Evolutionary conservation across 306 rosid genomes (phyloP).

Genomic region (Vigna trinervia): DNA sequence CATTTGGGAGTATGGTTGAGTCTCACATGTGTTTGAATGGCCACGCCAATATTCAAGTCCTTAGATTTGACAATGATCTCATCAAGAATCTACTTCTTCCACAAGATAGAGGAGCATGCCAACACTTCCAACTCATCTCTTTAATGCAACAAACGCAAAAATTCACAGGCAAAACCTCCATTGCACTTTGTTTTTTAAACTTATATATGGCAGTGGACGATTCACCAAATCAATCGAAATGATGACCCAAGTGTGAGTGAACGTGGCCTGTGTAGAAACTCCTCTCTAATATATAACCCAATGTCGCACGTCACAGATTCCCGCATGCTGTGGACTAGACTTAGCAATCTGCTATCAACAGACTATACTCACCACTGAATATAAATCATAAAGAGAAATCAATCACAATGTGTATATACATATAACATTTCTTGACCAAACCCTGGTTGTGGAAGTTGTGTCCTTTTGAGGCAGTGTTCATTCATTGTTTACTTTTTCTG

Average conservation of each 20-base stretch:
- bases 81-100: slow-evolving; percentile 67
- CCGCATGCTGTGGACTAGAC: slow-evolving; percentile 37
- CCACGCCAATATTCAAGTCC: slow-evolving; percentile 67
- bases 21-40: slow-evolving; percentile 53
- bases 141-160: slow-evolving; percentile 15
- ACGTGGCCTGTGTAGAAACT: slow-evolving; percentile 34
- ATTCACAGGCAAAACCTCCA: slow-evolving; percentile 30
- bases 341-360: slow-evolving; percentile 3
- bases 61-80: slow-evolving; percentile 65
- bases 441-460: background rate
- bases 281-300: slow-evolving; percentile 23
- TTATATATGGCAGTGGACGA: slow-evolving; percentile 19
- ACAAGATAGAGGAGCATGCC: slow-evolving; percentile 51
- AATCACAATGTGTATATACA: background rate
- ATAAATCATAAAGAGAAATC: background rate
- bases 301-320: slow-evolving; percentile 43
- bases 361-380: background rate
- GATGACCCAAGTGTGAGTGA: slow-evolving; percentile 33
- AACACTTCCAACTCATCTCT: slow-evolving; percentile 31
- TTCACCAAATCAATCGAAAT: slow-evolving; percentile 44
- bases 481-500: slow-evolving; percentile 26
- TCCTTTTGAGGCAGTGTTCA: no score
- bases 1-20: slow-evolving; percentile 49
- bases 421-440: background rate
- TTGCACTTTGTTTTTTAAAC: slow-evolving; percentile 23